Conservation (phyloP, 1,284 basidiomycete species). For the Austroboletus niveus region DNA sequence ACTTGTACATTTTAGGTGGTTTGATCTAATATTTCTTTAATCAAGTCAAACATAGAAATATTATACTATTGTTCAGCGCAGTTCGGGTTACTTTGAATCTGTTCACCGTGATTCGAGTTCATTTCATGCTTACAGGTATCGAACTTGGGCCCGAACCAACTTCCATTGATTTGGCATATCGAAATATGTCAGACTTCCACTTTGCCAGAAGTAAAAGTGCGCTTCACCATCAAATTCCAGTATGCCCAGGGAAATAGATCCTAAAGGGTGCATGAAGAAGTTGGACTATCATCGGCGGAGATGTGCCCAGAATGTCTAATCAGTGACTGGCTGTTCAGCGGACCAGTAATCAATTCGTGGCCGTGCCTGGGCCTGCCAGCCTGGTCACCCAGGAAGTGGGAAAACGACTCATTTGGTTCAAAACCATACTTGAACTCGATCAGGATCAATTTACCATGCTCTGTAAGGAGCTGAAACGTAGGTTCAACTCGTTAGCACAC, state of each 20-base stretch:
- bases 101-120: background rate
- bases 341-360: conserved; percentile 38
- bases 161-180: conserved; percentile 51
- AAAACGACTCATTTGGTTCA: conserved; percentile 85
- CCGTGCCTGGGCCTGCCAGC: conserved; percentile 31
- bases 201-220: background rate
- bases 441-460: conserved; percentile 84
- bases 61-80: background rate
- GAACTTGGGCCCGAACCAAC: conserved; percentile 67
- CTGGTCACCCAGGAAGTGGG: conserved; percentile 67
- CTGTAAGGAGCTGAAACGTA: conserved; percentile 66
- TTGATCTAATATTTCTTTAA: background rate
- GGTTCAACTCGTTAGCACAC: conserved; percentile 4
- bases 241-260: conserved; percentile 89
- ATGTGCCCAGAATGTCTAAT: conserved; percentile 68
- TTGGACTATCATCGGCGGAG: background rate
- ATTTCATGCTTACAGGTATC: conserved; percentile 5
- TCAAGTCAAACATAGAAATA: background rate
- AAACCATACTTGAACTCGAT: conserved; percentile 90
- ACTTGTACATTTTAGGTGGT: conserved; percentile 3
- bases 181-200: conserved; percentile 1
- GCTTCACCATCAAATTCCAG: conserved; percentile 76
- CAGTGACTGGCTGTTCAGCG: background rate
- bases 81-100: background rate
- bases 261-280: conserved; percentile 30